phyloP scores from a whole-genome alignment of 108 stramenopile genomes.

The Cylindrotheca fusiformis region DNA sequence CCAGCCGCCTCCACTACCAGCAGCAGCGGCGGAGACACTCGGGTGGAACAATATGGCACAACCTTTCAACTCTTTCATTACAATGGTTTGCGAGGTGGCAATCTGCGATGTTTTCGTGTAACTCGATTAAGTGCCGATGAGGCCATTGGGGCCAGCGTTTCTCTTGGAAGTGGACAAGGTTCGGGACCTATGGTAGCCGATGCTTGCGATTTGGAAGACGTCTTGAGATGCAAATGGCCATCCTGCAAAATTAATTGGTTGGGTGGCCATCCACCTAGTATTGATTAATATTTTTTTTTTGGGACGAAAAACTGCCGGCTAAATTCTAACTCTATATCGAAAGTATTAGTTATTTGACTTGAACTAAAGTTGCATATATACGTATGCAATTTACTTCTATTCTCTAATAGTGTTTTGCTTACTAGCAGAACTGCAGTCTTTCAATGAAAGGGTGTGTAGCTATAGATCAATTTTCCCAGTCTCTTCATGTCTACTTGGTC shows the following conservation, averaged over 20 bases:
- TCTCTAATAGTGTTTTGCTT: too few species aligned
- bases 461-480: too few species aligned
- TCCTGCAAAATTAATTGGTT: slow-evolving; percentile 65
- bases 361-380: too few species aligned
- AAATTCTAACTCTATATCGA: too few species aligned
- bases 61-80: slow-evolving; percentile 70
- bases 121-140: slow-evolving; percentile 62
- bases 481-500: too few species aligned
- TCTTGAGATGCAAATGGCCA: slow-evolving; percentile 72
- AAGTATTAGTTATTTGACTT: too few species aligned
- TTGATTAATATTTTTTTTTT: too few species aligned
- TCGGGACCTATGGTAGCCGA: not conserved
- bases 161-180: slow-evolving; percentile 28
- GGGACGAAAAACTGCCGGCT: too few species aligned
- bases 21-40: not conserved
- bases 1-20: slow-evolving; percentile 8
- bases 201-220: slow-evolving; percentile 53
- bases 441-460: too few species aligned
- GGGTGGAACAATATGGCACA: slow-evolving; percentile 27
- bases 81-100: slow-evolving; percentile 77
- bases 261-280: slow-evolving; percentile 48
- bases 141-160: slow-evolving; percentile 76
- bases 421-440: too few species aligned
- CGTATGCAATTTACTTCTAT: too few species aligned
- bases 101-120: slow-evolving; percentile 56